Evolutionary conservation across 2,329 filamentous ascomycete genomes (phyloP).

Genomic region (Trichophyton schoenleinii): DNA sequence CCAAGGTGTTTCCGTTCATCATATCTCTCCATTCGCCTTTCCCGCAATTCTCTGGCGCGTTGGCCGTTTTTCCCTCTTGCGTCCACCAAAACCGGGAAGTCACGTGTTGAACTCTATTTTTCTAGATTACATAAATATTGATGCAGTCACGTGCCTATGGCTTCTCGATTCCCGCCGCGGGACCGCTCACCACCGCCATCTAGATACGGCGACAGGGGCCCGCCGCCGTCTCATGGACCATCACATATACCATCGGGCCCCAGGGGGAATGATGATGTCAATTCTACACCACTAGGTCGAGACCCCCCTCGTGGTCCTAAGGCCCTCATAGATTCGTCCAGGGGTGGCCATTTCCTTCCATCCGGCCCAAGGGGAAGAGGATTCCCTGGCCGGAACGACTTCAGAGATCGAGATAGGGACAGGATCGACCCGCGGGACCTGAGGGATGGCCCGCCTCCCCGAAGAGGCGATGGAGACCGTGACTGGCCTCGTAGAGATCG

Average conservation of each 20-base stretch:
- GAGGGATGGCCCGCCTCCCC: constrained; percentile 25
- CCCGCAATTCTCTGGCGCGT: neutral
- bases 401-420: constrained; percentile 39
- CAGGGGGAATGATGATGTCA: constrained; percentile 45
- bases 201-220: constrained; percentile 58
- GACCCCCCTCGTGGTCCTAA: constrained; percentile 75
- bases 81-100: neutral
- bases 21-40: neutral
- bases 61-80: neutral
- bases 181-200: constrained; percentile 52
- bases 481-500: constrained; percentile 37
- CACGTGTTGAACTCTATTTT: neutral
- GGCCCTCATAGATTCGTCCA: constrained; percentile 58
- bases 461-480: constrained; percentile 26
- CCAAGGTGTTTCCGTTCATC: neutral
- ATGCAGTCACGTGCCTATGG: constrained; percentile 27
- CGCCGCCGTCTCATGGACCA: constrained; percentile 35
- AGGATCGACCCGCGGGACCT: constrained; percentile 17
- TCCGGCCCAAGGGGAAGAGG: constrained; percentile 48
- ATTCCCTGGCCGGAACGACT: constrained; percentile 45
- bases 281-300: constrained; percentile 45
- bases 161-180: constrained; percentile 52
- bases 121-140: constrained; percentile 6
- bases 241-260: constrained; percentile 40
- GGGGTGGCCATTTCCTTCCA: constrained; percentile 35